These are phyloP conservation scores for Fusarium sp. DNA, from an alignment of 2,329 filamentous ascomycete genomes.

Conservation along the genomic window DNA sequence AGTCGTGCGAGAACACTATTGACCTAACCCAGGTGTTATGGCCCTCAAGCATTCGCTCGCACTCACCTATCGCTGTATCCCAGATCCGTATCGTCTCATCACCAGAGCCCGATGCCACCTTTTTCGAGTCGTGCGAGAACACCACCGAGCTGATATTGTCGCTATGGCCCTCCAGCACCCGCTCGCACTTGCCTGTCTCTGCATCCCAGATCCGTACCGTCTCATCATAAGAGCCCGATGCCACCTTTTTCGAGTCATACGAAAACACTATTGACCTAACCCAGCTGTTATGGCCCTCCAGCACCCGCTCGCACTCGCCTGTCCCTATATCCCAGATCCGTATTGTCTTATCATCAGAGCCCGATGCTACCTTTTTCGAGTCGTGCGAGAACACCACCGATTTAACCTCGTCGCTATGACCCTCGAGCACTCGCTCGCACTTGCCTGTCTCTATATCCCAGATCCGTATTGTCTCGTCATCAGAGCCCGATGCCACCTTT, in stretches of 20 bases:
- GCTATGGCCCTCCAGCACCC: rapidly evolving
- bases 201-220: too few relatives aligned
- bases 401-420: rapidly evolving
- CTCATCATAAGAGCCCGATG: too few relatives aligned
- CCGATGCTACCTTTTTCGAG: not conserved
- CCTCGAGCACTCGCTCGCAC: too few relatives aligned
- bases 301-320: too few relatives aligned
- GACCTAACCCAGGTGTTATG: rapidly evolving
- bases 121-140: not conserved
- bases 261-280: too few relatives aligned
- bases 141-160: rapidly evolving
- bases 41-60: not conserved
- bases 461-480: not conserved
- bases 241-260: too few relatives aligned
- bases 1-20: not conserved
- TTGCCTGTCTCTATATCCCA: not conserved
- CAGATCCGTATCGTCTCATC: not conserved
- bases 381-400: not conserved
- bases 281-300: too few relatives aligned
- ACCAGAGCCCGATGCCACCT: not conserved
- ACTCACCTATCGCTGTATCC: not conserved
- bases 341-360: not conserved
- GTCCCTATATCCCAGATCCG: constrained; percentile 3
- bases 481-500: not conserved
- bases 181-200: too few relatives aligned